These are phyloP conservation scores for Rhizopus arrhizus DNA, from an alignment of 371 early-diverging fungal genomes.

Conservation along the genomic window DNA sequence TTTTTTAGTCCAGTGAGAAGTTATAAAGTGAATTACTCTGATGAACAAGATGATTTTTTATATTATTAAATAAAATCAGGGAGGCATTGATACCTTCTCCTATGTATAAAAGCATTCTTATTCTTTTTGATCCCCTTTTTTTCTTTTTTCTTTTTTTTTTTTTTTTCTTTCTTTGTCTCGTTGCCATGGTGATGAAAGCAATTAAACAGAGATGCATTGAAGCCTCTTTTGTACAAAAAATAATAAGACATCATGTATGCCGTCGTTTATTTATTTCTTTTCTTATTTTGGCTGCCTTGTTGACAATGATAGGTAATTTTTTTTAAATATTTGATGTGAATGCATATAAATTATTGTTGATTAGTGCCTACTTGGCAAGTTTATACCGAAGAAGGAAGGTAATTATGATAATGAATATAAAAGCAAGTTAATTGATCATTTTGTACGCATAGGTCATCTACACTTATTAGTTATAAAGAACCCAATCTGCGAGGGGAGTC, in stretches of 20 bases:
- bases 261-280: slow-evolving; percentile 11
- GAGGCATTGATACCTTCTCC: neutral
- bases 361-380: slow-evolving; percentile 42
- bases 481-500: slow-evolving; percentile 37
- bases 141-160: slow-evolving; percentile 4
- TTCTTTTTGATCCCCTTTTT: neutral
- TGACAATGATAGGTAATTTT: slow-evolving; percentile 19
- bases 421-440: neutral
- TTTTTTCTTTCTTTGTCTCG: neutral
- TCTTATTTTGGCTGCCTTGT: slow-evolving; percentile 11
- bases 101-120: neutral
- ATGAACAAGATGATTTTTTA: slow-evolving; percentile 6
- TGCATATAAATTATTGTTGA: neutral
- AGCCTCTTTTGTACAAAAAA: neutral
- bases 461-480: slow-evolving; percentile 29
- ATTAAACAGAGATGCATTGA: neutral
- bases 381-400: slow-evolving; percentile 41
- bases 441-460: slow-evolving; percentile 10
- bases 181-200: neutral
- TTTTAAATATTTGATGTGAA: neutral
- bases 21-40: slow-evolving; percentile 33
- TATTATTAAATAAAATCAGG: neutral
- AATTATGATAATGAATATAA: slow-evolving; percentile 7
- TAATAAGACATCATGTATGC: neutral
- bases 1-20: slow-evolving; percentile 50